Evolutionary conservation across 2,329 filamentous ascomycete genomes (phyloP), one percentile per base, ranked within the genome.

Genomic region (Alternaria sp.): DNA sequence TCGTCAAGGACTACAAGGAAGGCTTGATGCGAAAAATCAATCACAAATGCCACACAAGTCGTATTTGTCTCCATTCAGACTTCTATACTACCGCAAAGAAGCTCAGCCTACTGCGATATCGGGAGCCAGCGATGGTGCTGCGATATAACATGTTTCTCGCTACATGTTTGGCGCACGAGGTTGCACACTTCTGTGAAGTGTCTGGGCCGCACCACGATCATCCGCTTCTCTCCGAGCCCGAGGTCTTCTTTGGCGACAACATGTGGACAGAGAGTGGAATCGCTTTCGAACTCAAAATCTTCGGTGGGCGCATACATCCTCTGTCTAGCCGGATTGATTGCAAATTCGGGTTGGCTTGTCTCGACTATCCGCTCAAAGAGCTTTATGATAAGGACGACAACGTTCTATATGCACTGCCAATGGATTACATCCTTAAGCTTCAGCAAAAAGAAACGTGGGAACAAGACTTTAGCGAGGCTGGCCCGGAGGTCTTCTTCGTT

Each of bases 31-130:
- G 75, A 11, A 75, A 75, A 42, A 65, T 77, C 16, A 69, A 74
- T 34, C 66, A 74, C 44, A 78, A 77, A 39, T 78, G 76, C 51
- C 78, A 76, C 41, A 75, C 71, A 6, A 75, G 73, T 56, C 69
- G 73, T n/a, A 78, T 80, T 28, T 76, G 76, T 51, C 62, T 80
- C 2, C 77, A 79, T 54, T 74, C 77, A 6, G 78, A 79, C 56
- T 79, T 80, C 51, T 79, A 79, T 46, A 79, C 77, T 11, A 78
- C 76, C 2, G 78, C 78, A 11, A 78, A 77, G 63, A 78, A 77
- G 51, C 67, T 79, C 16, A 78, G 75, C 54, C 18, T 77, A 1
- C 42, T 79, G 28, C 72, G 70, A 38, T 79, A 75, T 56, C 74
- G 75, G 16, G 77, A 80, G 34, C 77, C 76, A 7, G 77, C 75